phyloP scores from a whole-genome alignment of 805 yeast genomes.

The Kuraishia piskuri region DNA sequence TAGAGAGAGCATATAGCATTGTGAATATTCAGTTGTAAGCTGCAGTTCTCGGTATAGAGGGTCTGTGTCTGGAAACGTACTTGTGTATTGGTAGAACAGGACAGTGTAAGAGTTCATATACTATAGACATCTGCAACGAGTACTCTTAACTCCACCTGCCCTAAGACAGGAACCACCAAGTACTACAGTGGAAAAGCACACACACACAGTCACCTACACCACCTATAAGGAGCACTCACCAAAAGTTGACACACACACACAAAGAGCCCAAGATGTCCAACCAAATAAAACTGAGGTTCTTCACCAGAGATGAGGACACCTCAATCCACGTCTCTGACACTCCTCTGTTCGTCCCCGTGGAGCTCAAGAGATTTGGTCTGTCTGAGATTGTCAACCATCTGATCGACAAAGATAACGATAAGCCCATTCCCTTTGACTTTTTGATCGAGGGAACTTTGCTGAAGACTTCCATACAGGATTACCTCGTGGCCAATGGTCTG shows the following conservation, averaged over 20 bases:
- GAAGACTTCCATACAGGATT: constrained; percentile 72
- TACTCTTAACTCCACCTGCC: no score
- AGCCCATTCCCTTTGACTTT: constrained; percentile 87
- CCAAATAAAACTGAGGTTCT: constrained; percentile 64
- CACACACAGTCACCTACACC: background rate
- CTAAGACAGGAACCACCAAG: no score
- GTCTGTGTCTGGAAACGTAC: no score
- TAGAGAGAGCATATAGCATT: background rate
- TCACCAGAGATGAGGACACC: constrained; percentile 79
- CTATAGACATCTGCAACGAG: no score
- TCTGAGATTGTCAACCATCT: constrained; percentile 94
- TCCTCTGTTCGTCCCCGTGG: constrained; percentile 82
- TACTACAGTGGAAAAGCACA: no score
- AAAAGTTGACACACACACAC: no score
- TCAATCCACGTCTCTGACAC: constrained; percentile 64
- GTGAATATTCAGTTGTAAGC: no score
- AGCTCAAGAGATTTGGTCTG: constrained; percentile 81
- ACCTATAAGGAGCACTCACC: background rate
- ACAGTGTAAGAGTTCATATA: no score
- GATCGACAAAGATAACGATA: constrained; percentile 39
- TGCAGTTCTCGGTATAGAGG: no score
- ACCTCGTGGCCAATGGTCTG: constrained; percentile 65
- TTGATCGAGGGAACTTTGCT: constrained; percentile 77
- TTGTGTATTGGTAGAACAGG: no score
- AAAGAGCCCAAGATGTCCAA: constrained; percentile 1